Percentiles rank a stretch among this genome's conserved stretches.
Conservation (phyloP, 805 yeast species). For the Saturnispora bothae region DNA sequence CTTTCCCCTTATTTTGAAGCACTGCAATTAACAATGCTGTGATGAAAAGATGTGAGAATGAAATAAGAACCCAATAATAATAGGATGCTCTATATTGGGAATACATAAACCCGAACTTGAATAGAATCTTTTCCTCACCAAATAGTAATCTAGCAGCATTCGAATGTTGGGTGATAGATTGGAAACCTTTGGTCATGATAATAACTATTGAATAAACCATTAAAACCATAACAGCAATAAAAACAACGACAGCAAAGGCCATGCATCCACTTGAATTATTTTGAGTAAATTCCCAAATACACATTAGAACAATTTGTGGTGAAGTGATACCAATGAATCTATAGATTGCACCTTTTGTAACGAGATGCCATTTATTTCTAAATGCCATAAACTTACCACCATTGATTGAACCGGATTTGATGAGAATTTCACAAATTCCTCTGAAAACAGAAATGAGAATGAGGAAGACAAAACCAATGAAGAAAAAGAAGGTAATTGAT, state of each 20-base stretch:
- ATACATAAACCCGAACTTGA: constrained; percentile 85
- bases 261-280: constrained; percentile 77
- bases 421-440: constrained; percentile 53
- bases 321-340: constrained; percentile 75
- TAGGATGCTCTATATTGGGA: constrained; percentile 83
- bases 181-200: constrained; percentile 65
- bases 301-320: constrained; percentile 74
- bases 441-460: constrained; percentile 53
- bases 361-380: constrained; percentile 72
- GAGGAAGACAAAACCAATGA: constrained; percentile 56
- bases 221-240: constrained; percentile 46
- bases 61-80: constrained; percentile 69
- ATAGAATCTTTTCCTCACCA: constrained; percentile 72
- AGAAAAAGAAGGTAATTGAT: constrained; percentile 71
- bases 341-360: constrained; percentile 81
- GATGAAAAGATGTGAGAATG: constrained; percentile 54
- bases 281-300: constrained; percentile 82
- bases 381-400: constrained; percentile 63
- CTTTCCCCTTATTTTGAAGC: constrained; percentile 70
- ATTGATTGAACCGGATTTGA: constrained; percentile 47
- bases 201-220: constrained; percentile 63
- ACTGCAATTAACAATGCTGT: constrained; percentile 82
- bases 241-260: constrained; percentile 66
- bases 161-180: constrained; percentile 60
- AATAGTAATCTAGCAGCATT: constrained; percentile 88